These are phyloP conservation scores for Ascochyta fabae DNA, from an alignment of 2,329 filamentous ascomycete species.

Conservation along the genomic window DNA sequence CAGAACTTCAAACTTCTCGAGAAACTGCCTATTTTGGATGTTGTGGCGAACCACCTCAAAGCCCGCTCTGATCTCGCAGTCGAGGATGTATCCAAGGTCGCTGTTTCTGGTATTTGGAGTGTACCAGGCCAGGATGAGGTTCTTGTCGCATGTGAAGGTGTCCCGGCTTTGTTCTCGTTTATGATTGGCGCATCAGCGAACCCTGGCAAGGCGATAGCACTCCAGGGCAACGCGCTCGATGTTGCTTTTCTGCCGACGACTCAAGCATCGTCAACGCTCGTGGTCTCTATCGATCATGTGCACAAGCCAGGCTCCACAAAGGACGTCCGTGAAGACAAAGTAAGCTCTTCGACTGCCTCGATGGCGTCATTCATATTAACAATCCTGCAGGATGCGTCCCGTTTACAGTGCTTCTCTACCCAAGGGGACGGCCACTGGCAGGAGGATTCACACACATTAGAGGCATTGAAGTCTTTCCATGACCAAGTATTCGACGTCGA, in stretches of 20 bases:
- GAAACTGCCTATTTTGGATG: constrained; percentile 54
- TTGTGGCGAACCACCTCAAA: constrained; percentile 29
- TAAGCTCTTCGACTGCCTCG: constrained; percentile 24
- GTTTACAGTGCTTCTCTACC: constrained; percentile 37
- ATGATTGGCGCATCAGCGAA: constrained; percentile 56
- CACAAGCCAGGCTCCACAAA: constrained; percentile 60
- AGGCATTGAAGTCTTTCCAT: constrained; percentile 27
- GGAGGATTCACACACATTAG: constrained; percentile 22
- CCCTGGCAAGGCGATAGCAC: constrained; percentile 48
- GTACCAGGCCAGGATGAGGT: constrained; percentile 42
- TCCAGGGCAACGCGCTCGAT: constrained; percentile 72
- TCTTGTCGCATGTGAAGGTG: constrained; percentile 52
- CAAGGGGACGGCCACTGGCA: constrained; percentile 32
- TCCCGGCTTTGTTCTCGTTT: constrained; percentile 71
- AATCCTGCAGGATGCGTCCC: constrained; percentile 21
- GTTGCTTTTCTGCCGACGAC: constrained; percentile 44
- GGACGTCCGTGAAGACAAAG: constrained; percentile 40
- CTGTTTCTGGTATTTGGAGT: constrained; percentile 61
- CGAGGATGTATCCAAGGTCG: constrained; percentile 43
- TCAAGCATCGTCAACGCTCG: constrained; percentile 16
- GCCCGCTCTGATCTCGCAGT: constrained; percentile 21
- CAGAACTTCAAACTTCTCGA: constrained; percentile 60
- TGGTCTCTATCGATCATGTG: constrained; percentile 62
- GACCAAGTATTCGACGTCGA: constrained; percentile 14
- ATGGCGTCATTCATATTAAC: constrained; percentile 18